Evolutionary conservation across 2,329 filamentous ascomycete species (phyloP).

Genomic region (Xylaria sp.): DNA sequence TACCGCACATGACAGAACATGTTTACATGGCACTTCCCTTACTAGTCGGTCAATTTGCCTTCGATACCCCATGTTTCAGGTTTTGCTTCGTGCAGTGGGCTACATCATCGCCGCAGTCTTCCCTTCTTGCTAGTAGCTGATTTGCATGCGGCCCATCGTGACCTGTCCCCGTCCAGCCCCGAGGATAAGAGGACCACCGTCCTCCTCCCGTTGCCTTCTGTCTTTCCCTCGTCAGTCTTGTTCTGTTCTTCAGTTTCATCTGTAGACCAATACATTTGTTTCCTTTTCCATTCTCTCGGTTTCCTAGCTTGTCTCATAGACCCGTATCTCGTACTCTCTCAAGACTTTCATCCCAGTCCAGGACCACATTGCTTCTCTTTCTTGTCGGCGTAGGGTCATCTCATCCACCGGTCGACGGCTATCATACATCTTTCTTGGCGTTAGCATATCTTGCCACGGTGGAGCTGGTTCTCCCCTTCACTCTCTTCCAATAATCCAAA

Average conservation of each 20-base stretch:
- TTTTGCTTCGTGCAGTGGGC: slow-evolving; percentile 42
- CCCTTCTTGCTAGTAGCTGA: slow-evolving; percentile 39
- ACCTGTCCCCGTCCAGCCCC: slow-evolving; percentile 39
- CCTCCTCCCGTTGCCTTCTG: slow-evolving; percentile 42
- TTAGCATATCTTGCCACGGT: slow-evolving; percentile 29
- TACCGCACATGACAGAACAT: slow-evolving; percentile 32
- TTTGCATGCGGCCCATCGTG: slow-evolving; percentile 46
- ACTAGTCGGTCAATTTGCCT: slow-evolving; percentile 37
- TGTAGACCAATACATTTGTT: slow-evolving; percentile 48
- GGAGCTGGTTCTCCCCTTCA: slow-evolving; percentile 50
- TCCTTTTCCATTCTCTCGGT: slow-evolving; percentile 40
- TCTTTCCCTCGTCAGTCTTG: slow-evolving; percentile 40
- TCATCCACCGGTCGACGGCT: slow-evolving; percentile 29
- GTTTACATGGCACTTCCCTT: slow-evolving; percentile 36
- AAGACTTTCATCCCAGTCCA: slow-evolving; percentile 41
- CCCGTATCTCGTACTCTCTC: slow-evolving; percentile 33
- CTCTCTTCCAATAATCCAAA: slow-evolving; percentile 44
- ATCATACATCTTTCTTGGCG: slow-evolving; percentile 39
- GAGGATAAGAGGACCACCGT: slow-evolving; percentile 50
- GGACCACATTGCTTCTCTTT: slow-evolving; percentile 43
- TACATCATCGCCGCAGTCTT: slow-evolving; percentile 33
- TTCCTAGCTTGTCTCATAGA: slow-evolving; percentile 47
- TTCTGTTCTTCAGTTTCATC: slow-evolving; percentile 49
- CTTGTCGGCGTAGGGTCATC: slow-evolving; percentile 43
- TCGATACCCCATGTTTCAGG: slow-evolving; percentile 50